These are phyloP conservation scores for Eragrostis nindensis DNA, from an alignment of 176 grass and related monocot species.

Conservation along the genomic window DNA sequence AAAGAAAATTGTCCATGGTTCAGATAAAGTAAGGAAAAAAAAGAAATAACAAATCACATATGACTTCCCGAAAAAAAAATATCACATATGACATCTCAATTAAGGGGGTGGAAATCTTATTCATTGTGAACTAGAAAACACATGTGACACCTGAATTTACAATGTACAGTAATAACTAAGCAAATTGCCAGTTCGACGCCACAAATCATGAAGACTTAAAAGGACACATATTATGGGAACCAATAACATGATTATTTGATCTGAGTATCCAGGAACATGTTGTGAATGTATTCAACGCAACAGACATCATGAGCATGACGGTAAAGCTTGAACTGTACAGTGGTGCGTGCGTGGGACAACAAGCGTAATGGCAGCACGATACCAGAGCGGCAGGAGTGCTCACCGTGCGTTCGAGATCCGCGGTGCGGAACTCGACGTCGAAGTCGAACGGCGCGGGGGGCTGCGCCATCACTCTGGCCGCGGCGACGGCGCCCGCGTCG, in stretches of 20 bases:
- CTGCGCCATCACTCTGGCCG: conserved; percentile 45
- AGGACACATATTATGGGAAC: too few relatives aligned
- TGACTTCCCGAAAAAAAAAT: too few relatives aligned
- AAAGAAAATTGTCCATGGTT: background rate
- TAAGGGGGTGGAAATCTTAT: background rate
- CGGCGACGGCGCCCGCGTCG: conserved; percentile 14
- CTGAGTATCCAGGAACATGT: background rate
- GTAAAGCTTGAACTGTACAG: background rate
- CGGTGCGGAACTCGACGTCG: conserved; percentile 70
- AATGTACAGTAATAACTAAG: background rate
- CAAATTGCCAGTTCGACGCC: background rate
- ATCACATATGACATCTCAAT: background rate
- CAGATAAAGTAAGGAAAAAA: background rate
- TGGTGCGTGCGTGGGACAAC: background rate
- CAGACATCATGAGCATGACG: background rate
- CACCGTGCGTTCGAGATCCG: conserved; percentile 73
- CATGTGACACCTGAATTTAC: background rate
- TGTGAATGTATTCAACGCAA: background rate
- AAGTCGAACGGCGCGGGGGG: conserved; percentile 55
- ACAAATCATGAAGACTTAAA: too few relatives aligned
- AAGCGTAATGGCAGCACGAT: background rate
- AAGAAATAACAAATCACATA: too few relatives aligned
- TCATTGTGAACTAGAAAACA: background rate
- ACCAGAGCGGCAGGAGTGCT: background rate
- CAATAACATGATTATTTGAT: background rate